phyloP scores from a whole-genome alignment of 768 basidiomycete genomes.

The Russula earlei region DNA sequence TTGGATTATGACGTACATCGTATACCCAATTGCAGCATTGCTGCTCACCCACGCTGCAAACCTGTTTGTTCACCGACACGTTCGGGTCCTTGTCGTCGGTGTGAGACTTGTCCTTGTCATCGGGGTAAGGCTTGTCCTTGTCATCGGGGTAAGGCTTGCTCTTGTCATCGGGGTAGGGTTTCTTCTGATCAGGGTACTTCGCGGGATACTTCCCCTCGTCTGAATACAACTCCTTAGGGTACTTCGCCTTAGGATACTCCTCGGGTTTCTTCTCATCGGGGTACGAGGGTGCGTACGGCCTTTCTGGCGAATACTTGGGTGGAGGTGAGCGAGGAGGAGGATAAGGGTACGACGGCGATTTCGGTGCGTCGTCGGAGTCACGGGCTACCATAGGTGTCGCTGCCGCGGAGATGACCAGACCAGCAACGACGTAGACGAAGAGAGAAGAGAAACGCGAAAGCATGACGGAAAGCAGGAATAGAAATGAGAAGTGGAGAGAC shows the following conservation, averaged over 20 bases:
- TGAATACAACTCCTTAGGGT: too few species aligned
- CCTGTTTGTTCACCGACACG: too few species aligned
- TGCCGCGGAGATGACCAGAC: slow-evolving; percentile 7
- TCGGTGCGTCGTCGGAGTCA: not conserved
- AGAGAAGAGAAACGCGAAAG: slow-evolving; percentile 13
- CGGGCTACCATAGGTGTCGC: slow-evolving; percentile 4
- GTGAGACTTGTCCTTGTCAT: not conserved
- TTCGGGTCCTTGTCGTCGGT: not conserved
- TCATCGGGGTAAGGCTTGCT: not conserved
- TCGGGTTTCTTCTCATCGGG: not conserved
- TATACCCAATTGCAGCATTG: not conserved
- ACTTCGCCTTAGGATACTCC: too few species aligned
- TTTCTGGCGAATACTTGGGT: too few species aligned
- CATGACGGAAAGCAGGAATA: slow-evolving; percentile 11
- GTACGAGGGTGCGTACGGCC: too few species aligned
- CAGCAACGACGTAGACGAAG: slow-evolving; percentile 8
- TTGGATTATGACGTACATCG: not conserved
- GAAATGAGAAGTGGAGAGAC: slow-evolving; percentile 6
- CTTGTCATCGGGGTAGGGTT: not conserved
- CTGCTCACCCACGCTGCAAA: not conserved
- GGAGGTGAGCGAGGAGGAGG: too few species aligned
- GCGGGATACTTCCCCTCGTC: too few species aligned
- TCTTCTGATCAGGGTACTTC: too few species aligned
- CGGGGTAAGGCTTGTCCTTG: not conserved
- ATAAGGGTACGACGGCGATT: not conserved